Evolutionary conservation across 169 alveolate species (phyloP), one percentile per base, ranked within the genome.

Genomic region (Eimeria acervulina): DNA sequence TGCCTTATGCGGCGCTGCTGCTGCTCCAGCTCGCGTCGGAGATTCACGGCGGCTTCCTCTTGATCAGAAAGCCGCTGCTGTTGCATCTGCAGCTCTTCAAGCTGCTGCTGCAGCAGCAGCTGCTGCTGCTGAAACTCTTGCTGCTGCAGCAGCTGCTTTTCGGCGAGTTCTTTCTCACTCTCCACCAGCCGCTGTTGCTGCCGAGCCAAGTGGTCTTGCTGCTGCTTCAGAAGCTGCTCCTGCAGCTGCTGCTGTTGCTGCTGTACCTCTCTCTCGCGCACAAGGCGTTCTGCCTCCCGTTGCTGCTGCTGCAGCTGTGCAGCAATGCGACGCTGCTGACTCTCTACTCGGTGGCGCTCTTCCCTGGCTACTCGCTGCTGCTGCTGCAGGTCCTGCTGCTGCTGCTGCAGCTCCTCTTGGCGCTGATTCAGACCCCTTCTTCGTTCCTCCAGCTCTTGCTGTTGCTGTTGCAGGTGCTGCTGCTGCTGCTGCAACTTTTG

Each of bases 71-170:
- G 90, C 66, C 26, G 38, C 42, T 81, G 68, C 90, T 47, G 90
- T 55, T 81, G 90, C 70, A 33, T 3, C 90, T 81, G 72, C 44
- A 81, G 47, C 68, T 81, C 70, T 36, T 44, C 31, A 33, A 26
- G 90, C 72, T 81, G 72, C 90, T 81, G 90, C 72, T 44, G 90
- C 72, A 81, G 90, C 15, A 21, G 90, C 90, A 26, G 90, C 90
- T 81, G 90, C 90, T 81, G 72, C 13, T 81, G 72, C 68, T 81
- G 72, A 1, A 81, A 36, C 8, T n/a, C 72, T 26, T 81, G 90
- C 44, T 81, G 90, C 90, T 81, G 90, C 90, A 10, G 90, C 90
- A 33, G 70, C 90, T n/a, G 70, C 70, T 44, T 81, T 28, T 81
- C 90, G 13, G 70, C 44, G 40, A 81, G 90, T 28, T 42, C 90